A percentile compares a stretch with the other conserved stretches of the same genome.
phyloP scores from a whole-genome alignment of 805 yeast species.

The Teunomyces cretensis region DNA sequence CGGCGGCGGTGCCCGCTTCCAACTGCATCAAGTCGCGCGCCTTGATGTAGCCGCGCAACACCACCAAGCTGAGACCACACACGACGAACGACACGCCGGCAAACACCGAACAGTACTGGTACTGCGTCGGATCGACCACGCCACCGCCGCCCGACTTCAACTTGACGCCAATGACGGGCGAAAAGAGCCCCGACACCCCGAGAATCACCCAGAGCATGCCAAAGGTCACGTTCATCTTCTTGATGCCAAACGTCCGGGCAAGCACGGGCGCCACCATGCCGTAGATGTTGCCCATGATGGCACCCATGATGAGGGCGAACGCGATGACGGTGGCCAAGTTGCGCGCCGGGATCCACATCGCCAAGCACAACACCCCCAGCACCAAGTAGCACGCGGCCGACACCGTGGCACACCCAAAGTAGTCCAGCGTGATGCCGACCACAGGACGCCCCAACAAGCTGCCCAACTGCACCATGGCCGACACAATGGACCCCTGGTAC shows the following conservation, averaged over 20 bases:
- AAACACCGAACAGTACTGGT: slow-evolving; percentile 18
- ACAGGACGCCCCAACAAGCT: slow-evolving; percentile 20
- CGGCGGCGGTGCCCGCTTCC: neutral
- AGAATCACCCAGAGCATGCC: slow-evolving; percentile 21
- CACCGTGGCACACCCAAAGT: slow-evolving; percentile 14
- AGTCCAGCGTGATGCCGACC: slow-evolving; percentile 19
- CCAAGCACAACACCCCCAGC: slow-evolving; percentile 17
- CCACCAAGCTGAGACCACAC: slow-evolving; percentile 12
- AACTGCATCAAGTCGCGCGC: slow-evolving; percentile 10
- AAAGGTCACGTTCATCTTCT: slow-evolving; percentile 18
- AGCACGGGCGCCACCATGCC: slow-evolving; percentile 20
- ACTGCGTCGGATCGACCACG: slow-evolving; percentile 12
- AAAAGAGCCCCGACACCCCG: slow-evolving; percentile 20
- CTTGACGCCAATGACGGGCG: slow-evolving; percentile 23
- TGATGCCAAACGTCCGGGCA: slow-evolving; percentile 18
- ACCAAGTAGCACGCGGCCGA: slow-evolving; percentile 17
- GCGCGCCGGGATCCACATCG: slow-evolving; percentile 25
- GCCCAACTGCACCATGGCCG: slow-evolving; percentile 25
- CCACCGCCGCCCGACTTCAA: slow-evolving; percentile 16
- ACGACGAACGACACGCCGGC: slow-evolving; percentile 20
- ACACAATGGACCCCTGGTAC: slow-evolving; percentile 23
- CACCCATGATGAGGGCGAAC: slow-evolving; percentile 16
- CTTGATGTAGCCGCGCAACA: slow-evolving; percentile 21
- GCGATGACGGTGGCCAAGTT: slow-evolving; percentile 18
- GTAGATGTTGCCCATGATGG: slow-evolving; percentile 21